Conservation (phyloP, 805 yeast species). For the Ogataea paraovalis region DNA sequence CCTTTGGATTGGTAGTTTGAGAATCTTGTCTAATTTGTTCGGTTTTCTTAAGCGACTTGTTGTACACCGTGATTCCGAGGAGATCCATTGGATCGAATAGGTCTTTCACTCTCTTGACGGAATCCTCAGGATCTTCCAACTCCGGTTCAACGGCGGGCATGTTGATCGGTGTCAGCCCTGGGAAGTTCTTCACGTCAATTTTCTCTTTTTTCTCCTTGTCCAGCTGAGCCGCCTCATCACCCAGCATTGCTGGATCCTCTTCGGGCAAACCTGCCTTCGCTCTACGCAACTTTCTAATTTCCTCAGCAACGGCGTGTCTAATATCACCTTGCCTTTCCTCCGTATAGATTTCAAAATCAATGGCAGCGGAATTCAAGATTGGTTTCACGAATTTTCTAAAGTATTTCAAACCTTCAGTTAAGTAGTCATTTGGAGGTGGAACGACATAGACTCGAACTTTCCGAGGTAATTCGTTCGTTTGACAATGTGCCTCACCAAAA, state of each 20-base stretch:
- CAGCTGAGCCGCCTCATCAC: conserved; percentile 9
- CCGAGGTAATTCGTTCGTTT: conserved; percentile 56
- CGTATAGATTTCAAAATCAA: conserved; percentile 74
- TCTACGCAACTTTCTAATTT: conserved; percentile 66
- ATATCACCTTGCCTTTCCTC: conserved; percentile 89
- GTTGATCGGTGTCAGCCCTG: conserved; percentile 7
- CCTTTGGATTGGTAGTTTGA: conserved; percentile 36
- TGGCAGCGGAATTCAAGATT: conserved; percentile 72
- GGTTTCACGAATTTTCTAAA: conserved; percentile 85
- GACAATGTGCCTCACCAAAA: conserved; percentile 43
- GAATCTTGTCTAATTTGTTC: conserved; percentile 41
- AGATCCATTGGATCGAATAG: conserved; percentile 43
- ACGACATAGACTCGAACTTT: conserved; percentile 80
- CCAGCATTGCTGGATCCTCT: conserved; percentile 16
- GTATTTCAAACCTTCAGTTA: conserved; percentile 67
- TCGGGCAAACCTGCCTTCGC: conserved; percentile 31
- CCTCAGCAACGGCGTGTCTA: conserved; percentile 75
- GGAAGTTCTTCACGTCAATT: conserved; percentile 1
- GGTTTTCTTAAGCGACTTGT: conserved; percentile 13
- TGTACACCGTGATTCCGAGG: conserved; percentile 49
- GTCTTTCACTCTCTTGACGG: conserved; percentile 30
- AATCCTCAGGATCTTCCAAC: conserved; percentile 22
- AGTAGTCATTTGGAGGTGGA: conserved; percentile 94
- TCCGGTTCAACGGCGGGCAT: conserved; percentile 3
- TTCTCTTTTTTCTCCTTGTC: conserved; percentile 6